Percentiles rank a stretch among this genome's conserved stretches.
These are phyloP conservation scores for Firmiana major DNA, from an alignment of 345 rosid species.

Conservation along the genomic window DNA sequence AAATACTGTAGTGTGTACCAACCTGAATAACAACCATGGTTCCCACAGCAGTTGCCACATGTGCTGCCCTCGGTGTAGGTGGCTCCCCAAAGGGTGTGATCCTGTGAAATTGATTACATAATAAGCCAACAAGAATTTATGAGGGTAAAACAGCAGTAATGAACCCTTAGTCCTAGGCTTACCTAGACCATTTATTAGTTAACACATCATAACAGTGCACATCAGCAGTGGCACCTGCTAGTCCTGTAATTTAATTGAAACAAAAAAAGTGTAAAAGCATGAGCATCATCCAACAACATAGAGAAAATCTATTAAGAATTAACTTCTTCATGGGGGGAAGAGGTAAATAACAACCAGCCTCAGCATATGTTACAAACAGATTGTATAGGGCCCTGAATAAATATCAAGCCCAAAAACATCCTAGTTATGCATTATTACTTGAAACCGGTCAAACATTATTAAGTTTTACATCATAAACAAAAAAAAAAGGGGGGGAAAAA, in stretches of 20 bases:
- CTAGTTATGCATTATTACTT: background rate
- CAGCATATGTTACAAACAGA: slow-evolving; percentile 1
- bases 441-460: background rate
- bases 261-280: slow-evolving; percentile 7
- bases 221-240: slow-evolving; percentile 96
- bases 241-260: slow-evolving; percentile 54
- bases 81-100: slow-evolving; percentile 90
- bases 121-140: background rate
- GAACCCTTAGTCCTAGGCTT: slow-evolving; percentile 21
- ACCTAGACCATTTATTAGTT: slow-evolving; percentile 95
- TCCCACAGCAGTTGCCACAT: slow-evolving; percentile 96
- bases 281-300: background rate
- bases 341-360: background rate
- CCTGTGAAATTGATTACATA: slow-evolving; percentile 34
- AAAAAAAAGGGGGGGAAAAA: background rate
- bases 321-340: background rate
- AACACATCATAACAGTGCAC: slow-evolving; percentile 92
- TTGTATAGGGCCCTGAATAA: background rate
- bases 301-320: background rate
- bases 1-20: background rate
- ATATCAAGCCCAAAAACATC: background rate
- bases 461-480: background rate
- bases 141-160: background rate
- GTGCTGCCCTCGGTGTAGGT: slow-evolving; percentile 98
- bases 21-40: slow-evolving; percentile 99